These are phyloP conservation scores for Zymoseptoria ardabiliae DNA, from an alignment of 2,329 filamentous ascomycete species.

Conservation along the genomic window DNA sequence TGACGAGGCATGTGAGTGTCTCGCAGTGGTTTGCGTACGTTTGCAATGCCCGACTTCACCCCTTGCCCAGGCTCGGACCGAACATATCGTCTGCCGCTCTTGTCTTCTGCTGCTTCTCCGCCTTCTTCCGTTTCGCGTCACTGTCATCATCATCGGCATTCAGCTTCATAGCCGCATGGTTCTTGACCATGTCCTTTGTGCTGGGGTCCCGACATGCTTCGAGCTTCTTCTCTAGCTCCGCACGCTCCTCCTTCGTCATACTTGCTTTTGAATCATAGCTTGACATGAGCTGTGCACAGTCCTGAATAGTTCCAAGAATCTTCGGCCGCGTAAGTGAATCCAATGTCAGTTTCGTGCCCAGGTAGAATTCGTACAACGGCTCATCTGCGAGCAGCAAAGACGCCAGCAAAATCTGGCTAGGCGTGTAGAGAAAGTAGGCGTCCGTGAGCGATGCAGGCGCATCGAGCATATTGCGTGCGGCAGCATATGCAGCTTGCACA, in stretches of 20 bases:
- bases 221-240: constrained; percentile 56
- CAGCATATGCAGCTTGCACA: constrained; percentile 59
- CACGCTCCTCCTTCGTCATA: constrained; percentile 28
- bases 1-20: not conserved
- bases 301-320: constrained; percentile 32
- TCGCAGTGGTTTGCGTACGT: not conserved
- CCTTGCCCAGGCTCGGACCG: constrained; percentile 29
- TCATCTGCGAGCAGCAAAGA: constrained; percentile 69
- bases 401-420: constrained; percentile 86
- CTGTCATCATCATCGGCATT: constrained; percentile 32
- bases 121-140: constrained; percentile 39
- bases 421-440: constrained; percentile 94
- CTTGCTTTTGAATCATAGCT: constrained; percentile 18
- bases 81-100: constrained; percentile 38
- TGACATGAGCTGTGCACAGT: constrained; percentile 36
- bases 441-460: constrained; percentile 81
- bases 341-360: constrained; percentile 36
- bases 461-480: constrained; percentile 61
- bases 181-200: constrained; percentile 61
- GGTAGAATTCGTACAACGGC: constrained; percentile 47
- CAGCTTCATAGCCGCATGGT: constrained; percentile 55
- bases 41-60: not conserved
- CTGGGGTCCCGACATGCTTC: constrained; percentile 67
- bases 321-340: constrained; percentile 23
- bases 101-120: constrained; percentile 35